Evolutionary conservation across 805 yeast genomes (phyloP).

Genomic region (Metschnikowia henanensis): DNA sequence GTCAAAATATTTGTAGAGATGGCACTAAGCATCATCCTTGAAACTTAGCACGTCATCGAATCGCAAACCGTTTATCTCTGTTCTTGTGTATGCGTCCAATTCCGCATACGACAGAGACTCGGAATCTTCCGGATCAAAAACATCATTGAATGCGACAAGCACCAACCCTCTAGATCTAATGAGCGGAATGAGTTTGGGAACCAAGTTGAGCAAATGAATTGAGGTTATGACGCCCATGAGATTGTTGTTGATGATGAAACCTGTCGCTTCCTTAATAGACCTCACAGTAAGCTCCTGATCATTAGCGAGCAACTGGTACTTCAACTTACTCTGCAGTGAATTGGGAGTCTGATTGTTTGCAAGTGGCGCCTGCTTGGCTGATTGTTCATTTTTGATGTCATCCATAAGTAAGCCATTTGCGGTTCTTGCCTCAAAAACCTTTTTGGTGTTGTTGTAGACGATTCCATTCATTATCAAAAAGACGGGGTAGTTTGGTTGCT

Average conservation of each 20-base stretch:
- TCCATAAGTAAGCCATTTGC: conserved; percentile 42
- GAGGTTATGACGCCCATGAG: conserved; percentile 83
- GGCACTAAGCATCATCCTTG: conserved; percentile 45
- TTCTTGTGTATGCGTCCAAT: conserved; percentile 36
- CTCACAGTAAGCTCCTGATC: conserved; percentile 50
- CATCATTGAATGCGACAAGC: conserved; percentile 65
- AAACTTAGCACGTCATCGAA: conserved; percentile 64
- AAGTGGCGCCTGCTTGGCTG: background rate
- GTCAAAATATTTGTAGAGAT: background rate
- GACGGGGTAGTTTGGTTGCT: conserved; percentile 97
- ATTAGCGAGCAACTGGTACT: conserved; percentile 23
- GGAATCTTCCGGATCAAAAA: conserved; percentile 23
- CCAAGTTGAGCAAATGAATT: conserved; percentile 63
- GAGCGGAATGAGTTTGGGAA: conserved; percentile 72
- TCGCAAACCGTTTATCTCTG: conserved; percentile 66
- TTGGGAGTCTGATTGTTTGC: background rate
- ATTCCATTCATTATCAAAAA: conserved; percentile 80
- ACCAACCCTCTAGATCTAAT: conserved; percentile 81
- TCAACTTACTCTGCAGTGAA: conserved; percentile 11
- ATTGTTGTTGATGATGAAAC: conserved; percentile 79
- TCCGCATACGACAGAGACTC: conserved; percentile 28
- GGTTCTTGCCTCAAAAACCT: conserved; percentile 39
- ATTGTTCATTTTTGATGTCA: conserved; percentile 14
- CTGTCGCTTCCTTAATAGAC: conserved; percentile 79
- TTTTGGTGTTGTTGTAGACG: conserved; percentile 27